phyloP scores from a whole-genome alignment of 2,329 filamentous ascomycete species.

The Pseudocercospora eumusae region DNA sequence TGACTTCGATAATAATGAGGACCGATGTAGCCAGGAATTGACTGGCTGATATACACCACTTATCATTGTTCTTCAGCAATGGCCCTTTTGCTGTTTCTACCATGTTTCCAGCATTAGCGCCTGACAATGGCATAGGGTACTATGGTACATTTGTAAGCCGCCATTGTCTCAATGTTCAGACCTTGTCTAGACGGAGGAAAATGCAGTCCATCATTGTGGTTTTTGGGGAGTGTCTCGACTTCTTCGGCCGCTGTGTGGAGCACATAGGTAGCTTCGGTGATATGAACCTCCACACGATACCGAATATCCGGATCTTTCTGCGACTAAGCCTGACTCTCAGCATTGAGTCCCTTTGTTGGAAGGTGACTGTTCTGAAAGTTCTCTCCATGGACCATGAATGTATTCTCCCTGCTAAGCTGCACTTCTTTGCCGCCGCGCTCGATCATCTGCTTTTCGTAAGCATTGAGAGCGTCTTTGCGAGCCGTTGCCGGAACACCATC shows the following conservation, averaged over 20 bases:
- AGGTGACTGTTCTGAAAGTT: conserved; percentile 1
- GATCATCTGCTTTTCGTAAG: conserved; percentile 16
- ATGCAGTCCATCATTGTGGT: neutral
- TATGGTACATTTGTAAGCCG: neutral
- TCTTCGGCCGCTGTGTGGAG: neutral
- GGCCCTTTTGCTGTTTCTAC: too few species aligned
- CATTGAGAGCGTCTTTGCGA: neutral
- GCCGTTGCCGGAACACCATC: neutral
- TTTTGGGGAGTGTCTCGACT: neutral
- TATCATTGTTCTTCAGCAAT: neutral
- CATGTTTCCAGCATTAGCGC: neutral
- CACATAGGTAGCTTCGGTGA: neutral
- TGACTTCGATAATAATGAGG: neutral
- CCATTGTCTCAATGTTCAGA: neutral
- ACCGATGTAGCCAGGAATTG: neutral
- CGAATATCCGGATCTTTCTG: neutral
- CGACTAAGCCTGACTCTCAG: neutral
- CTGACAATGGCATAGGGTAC: neutral
- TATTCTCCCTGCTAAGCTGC: conserved; percentile 14
- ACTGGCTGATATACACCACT: too few species aligned
- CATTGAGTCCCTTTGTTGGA: conserved; percentile 9
- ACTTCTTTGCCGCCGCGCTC: conserved; percentile 19
- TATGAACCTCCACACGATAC: neutral
- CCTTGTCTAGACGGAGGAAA: neutral
- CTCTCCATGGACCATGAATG: conserved; percentile 10